Percentiles rank a stretch among this genome's conserved stretches.
Evolutionary conservation across 306 rosid genomes (phyloP).

Genomic region (Mimosa pudica): DNA sequence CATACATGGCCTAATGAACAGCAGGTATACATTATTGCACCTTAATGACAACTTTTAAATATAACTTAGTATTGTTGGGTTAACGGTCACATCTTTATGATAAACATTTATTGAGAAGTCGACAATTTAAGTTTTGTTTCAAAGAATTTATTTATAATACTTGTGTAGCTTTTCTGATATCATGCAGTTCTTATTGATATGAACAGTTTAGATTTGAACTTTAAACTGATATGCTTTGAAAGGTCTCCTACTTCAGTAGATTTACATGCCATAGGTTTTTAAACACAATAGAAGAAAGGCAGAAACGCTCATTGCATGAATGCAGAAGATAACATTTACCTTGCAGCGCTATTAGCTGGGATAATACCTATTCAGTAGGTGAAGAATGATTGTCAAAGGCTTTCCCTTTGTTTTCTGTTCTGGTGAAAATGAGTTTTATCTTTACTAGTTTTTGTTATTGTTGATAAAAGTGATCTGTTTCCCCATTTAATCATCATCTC

Average conservation of each 20-base stretch:
- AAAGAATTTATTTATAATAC: neutral
- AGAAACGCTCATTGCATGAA: neutral
- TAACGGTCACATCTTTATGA: neutral
- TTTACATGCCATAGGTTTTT: neutral
- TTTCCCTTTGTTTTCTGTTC: neutral
- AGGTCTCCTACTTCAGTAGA: neutral
- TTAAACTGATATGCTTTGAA: neutral
- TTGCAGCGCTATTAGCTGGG: neutral
- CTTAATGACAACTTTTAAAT: neutral
- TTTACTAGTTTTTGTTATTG: constrained; percentile 1
- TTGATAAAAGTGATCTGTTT: neutral
- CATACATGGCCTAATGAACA: constrained; percentile 70
- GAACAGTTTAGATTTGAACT: neutral
- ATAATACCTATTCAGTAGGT: neutral
- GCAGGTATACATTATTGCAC: constrained; percentile 54
- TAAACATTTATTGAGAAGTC: constrained; percentile 6
- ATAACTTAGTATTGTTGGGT: constrained; percentile 28
- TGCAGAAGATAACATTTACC: neutral
- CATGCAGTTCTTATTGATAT: neutral
- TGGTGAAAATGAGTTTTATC: neutral
- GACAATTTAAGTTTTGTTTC: neutral
- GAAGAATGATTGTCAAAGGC: neutral
- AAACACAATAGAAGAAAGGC: neutral
- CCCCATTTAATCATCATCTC: constrained; percentile 2
- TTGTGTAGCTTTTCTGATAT: constrained; percentile 1